A percentile compares a stretch with the other conserved stretches of the same genome.
These are phyloP conservation scores for Wickerhamiella spandovensis DNA, from an alignment of 805 yeast species.

Conservation along the genomic window DNA sequence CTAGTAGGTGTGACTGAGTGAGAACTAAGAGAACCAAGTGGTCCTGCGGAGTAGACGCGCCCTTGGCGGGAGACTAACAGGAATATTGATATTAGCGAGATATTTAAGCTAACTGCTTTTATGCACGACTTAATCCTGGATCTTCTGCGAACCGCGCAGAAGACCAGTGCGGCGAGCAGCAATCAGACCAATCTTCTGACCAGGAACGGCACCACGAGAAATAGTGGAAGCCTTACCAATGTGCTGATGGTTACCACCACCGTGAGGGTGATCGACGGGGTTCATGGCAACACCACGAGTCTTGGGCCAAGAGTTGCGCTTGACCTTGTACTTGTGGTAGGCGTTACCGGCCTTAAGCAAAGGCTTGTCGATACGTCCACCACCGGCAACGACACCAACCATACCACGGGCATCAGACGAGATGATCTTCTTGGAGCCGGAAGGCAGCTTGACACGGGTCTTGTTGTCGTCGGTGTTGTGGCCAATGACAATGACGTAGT, in stretches of 20 bases:
- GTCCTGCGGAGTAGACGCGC: too few relatives aligned
- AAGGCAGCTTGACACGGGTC: conserved; percentile 98
- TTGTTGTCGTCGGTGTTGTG: conserved; percentile 99
- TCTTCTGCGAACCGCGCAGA: conserved; percentile 98
- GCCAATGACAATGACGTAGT: conserved; percentile 97
- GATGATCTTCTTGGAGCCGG: conserved; percentile 96
- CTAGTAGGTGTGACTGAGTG: too few relatives aligned
- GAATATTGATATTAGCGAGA: background rate
- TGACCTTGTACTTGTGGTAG: conserved; percentile 98
- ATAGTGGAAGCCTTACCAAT: conserved; percentile 99
- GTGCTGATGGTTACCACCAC: conserved; percentile 99
- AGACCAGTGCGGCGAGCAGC: conserved; percentile 99
- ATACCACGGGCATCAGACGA: conserved; percentile 98
- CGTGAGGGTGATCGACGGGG: conserved; percentile 99
- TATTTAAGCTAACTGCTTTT: conserved; percentile 2
- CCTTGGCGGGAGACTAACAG: too few relatives aligned
- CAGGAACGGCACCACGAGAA: conserved; percentile 98
- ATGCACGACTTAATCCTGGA: conserved; percentile 43
- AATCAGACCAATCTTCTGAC: conserved; percentile 99
- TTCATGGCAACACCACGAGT: conserved; percentile 99
- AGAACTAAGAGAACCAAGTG: too few relatives aligned
- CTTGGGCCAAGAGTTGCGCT: conserved; percentile 99
- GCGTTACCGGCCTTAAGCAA: conserved; percentile 99
- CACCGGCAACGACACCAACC: conserved; percentile 99
- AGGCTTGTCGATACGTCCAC: conserved; percentile 99